Percentiles rank a stretch among this genome's conserved stretches.
Evolutionary conservation across 2,329 filamentous ascomycete genomes (phyloP).

Genomic region (Colletotrichum ledebouriae): DNA sequence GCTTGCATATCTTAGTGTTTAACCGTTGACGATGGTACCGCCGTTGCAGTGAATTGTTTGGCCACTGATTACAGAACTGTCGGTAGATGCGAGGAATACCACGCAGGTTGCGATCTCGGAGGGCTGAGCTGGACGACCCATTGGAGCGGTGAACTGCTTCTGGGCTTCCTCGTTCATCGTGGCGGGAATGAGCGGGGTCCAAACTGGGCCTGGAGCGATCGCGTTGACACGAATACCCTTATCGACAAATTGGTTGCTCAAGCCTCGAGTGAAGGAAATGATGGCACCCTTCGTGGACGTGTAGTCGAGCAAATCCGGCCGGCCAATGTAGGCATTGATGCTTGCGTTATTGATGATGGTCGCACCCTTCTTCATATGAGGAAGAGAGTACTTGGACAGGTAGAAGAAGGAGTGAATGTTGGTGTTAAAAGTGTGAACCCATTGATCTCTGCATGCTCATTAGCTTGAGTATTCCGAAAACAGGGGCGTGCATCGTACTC

Average conservation of each 20-base stretch:
- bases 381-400: conserved; percentile 81
- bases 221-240: conserved; percentile 83
- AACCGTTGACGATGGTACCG: conserved; percentile 63
- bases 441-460: conserved; percentile 69
- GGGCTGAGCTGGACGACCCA: conserved; percentile 83
- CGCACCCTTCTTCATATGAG: conserved; percentile 80
- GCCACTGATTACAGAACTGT: conserved; percentile 81
- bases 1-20: conserved; percentile 33
- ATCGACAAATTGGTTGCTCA: conserved; percentile 80
- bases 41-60: conserved; percentile 73
- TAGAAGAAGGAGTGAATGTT: conserved; percentile 90
- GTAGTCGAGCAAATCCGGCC: conserved; percentile 85
- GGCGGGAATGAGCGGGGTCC: conserved; percentile 80
- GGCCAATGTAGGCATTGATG: conserved; percentile 86
- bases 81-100: conserved; percentile 82
- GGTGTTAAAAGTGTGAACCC: conserved; percentile 82
- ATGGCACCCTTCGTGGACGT: conserved; percentile 85
- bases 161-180: conserved; percentile 80
- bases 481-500: conserved; percentile 64
- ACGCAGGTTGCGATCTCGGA: conserved; percentile 86
- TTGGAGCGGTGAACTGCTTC: conserved; percentile 79
- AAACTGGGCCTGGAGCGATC: conserved; percentile 83
- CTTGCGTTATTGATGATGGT: conserved; percentile 90
- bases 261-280: conserved; percentile 80
- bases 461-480: not conserved